phyloP scores from a whole-genome alignment of 192 early-diverging fungal genomes.

The Mortierella alpina region DNA sequence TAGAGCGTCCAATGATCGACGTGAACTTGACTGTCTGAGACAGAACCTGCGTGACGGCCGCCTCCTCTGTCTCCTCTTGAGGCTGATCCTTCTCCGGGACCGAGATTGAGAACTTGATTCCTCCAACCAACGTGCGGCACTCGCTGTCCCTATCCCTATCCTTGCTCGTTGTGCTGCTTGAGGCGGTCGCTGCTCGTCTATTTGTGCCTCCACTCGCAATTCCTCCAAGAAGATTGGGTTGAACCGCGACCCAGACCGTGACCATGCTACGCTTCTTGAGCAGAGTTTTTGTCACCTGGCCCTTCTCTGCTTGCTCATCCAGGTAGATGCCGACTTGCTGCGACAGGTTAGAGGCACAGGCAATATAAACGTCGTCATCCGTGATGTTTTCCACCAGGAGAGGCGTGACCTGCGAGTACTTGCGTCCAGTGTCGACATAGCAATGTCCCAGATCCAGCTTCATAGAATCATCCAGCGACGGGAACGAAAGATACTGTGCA shows the following conservation, averaged over 20 bases:
- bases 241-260: slow-evolving; percentile 82
- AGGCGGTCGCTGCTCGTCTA: slow-evolving; percentile 6
- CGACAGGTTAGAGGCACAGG: slow-evolving; percentile 80
- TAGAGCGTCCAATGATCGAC: slow-evolving; percentile 83
- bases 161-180: slow-evolving; percentile 10
- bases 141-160: slow-evolving; percentile 56
- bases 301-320: slow-evolving; percentile 64
- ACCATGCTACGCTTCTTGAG: slow-evolving; percentile 60
- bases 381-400: slow-evolving; percentile 78
- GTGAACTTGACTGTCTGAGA: slow-evolving; percentile 85
- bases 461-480: slow-evolving; percentile 65
- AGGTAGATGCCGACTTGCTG: slow-evolving; percentile 84
- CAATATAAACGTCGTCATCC: slow-evolving; percentile 73
- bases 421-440: slow-evolving; percentile 79
- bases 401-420: slow-evolving; percentile 79
- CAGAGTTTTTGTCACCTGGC: slow-evolving; percentile 63
- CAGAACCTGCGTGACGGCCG: slow-evolving; percentile 58
- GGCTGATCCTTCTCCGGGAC: slow-evolving; percentile 52
- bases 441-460: slow-evolving; percentile 83
- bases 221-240: slow-evolving; percentile 70
- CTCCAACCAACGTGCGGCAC: slow-evolving; percentile 80
- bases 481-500: slow-evolving; percentile 70
- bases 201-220: slow-evolving; percentile 43
- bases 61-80: not conserved
- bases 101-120: slow-evolving; percentile 79